These are phyloP conservation scores for Hypoxylon trugodes DNA, from an alignment of 495 filamentous ascomycete genomes.

Conservation along the genomic window DNA sequence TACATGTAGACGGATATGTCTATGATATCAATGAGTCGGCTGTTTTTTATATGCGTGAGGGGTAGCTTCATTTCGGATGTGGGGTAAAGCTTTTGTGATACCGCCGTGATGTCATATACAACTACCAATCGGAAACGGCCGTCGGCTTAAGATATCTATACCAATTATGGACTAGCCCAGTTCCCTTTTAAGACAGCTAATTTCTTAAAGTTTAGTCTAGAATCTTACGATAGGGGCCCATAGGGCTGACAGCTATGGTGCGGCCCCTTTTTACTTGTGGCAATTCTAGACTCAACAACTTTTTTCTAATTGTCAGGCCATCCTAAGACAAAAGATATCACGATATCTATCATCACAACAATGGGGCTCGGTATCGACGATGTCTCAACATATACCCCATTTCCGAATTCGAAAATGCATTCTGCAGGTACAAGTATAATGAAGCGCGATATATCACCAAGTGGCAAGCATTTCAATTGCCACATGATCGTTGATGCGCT, in stretches of 20 bases:
- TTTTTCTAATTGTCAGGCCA: too few relatives aligned
- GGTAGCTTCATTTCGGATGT: constrained; percentile 15
- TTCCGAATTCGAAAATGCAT: too few relatives aligned
- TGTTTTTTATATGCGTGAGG: constrained; percentile 20
- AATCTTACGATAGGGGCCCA: neutral
- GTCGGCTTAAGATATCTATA: neutral
- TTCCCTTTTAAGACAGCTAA: neutral
- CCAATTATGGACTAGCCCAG: neutral
- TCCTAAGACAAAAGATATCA: too few relatives aligned
- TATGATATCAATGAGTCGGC: constrained; percentile 13
- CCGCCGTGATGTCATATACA: constrained; percentile 30
- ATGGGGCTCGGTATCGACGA: too few relatives aligned
- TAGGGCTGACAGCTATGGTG: constrained; percentile 40
- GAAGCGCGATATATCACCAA: neutral
- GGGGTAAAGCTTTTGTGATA: constrained; percentile 16
- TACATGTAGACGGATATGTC: too few relatives aligned
- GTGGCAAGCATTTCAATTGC: neutral
- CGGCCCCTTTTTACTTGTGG: too few relatives aligned
- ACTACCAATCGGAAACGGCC: constrained; percentile 15
- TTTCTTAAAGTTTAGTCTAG: neutral
- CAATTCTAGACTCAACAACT: too few relatives aligned
- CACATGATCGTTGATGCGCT: neutral
- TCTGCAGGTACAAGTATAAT: too few relatives aligned
- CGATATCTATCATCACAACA: too few relatives aligned
- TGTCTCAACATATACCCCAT: too few relatives aligned